Conservation (phyloP, 768 basidiomycete genomes). For the Stropharia rugosoannulata region DNA sequence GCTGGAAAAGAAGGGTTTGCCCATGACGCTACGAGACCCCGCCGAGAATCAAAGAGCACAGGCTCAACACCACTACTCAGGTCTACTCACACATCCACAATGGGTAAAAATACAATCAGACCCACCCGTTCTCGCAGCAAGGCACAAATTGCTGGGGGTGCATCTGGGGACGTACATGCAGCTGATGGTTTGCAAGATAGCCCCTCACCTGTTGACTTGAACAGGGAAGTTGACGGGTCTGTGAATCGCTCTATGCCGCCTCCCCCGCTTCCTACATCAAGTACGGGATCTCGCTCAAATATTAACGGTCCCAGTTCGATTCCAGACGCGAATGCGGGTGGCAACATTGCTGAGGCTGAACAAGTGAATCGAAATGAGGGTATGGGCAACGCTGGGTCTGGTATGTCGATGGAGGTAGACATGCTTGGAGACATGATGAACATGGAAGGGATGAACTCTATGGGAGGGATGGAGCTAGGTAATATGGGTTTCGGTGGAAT, state of each 20-base stretch:
- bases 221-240: conserved; percentile 27
- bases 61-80: conserved; percentile 57
- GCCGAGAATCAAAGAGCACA: conserved; percentile 49
- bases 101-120: background rate
- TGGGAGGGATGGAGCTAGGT: conserved; percentile 8
- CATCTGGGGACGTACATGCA: conserved; percentile 25
- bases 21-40: conserved; percentile 3
- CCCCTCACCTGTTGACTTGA: conserved; percentile 79
- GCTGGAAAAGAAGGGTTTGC: background rate
- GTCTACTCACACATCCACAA: conserved; percentile 9
- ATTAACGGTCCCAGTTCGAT: background rate
- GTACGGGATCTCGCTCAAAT: background rate
- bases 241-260: conserved; percentile 69
- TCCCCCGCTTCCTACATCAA: conserved; percentile 51
- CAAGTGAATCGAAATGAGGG: background rate
- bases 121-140: background rate
- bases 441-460: conserved; percentile 6
- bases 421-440: conserved; percentile 11
- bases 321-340: background rate
- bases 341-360: background rate
- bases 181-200: conserved; percentile 49
- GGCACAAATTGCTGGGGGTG: conserved; percentile 21
- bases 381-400: background rate
- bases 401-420: conserved; percentile 6
- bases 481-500: conserved; percentile 4